Base-by-base conservation (phyloP, 2,329 filamentous ascomycete genomes). In the Chrysosporium keratinophilum region DNA sequence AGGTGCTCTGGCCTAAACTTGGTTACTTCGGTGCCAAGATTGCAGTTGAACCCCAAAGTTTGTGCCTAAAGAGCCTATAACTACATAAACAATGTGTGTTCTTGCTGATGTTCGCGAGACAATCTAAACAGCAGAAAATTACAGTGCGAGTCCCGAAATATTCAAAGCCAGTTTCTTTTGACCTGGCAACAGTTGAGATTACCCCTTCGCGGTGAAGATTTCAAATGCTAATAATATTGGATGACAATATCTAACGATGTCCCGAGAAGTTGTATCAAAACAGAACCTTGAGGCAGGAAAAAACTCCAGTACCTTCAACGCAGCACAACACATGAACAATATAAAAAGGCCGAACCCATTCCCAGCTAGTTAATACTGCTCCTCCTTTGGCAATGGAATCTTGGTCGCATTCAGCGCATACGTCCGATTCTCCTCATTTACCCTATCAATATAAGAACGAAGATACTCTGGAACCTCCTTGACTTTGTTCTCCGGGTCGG, bases 391-490 rank as follows among this genome's bases (percentile, higher is more conserved):
- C 40, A 68, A 58, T 17, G 57, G 14, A 23, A 64, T 50, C 19
- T 58, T 57, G 9, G 66, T 61, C 19, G 69, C 69, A 37, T 57
- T 58, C 49, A 62, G 58, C 9, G 76, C 75, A 65, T 77, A 71
- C 39, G 64, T 62, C 46, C 60, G 63, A 54, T 74, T 76, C 56
- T 63, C 60, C 39, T 64, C 62, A 63, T 79, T 80, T 58, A 69
- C 71, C 52, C 70, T 69, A 48, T 74, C 69, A 46, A 79, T 69
- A 65, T 76, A 83, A 3, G 69, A 70, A 48, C 63, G 69, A 52
- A 91, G 70, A 69, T 89, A 82, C 56, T 68, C 74, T 7, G 87
- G 86, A 15, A 86, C 70, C 7, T 76, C 65, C 31, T 70, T 65
- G 2, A 84, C 74, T 58, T 72, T 69, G 64, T 88, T 87, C 56